A percentile compares a stretch with the other conserved stretches of the same genome.
Evolutionary conservation across 2,329 filamentous ascomycete genomes (phyloP).

Genomic region (Myrmaecium sp.): DNA sequence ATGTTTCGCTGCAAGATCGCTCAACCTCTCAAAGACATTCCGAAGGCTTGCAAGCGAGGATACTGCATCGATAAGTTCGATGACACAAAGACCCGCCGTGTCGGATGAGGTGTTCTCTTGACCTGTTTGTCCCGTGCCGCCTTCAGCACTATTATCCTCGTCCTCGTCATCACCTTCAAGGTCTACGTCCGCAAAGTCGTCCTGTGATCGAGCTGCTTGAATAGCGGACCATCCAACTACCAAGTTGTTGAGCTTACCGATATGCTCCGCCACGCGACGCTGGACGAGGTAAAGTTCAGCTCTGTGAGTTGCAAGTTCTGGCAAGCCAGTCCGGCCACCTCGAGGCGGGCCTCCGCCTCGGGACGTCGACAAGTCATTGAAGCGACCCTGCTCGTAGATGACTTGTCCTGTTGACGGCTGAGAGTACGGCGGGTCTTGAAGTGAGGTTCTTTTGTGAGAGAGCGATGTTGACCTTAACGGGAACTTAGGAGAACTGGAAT

Average conservation of each 20-base stretch:
- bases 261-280: constrained; percentile 57
- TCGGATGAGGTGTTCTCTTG: constrained; percentile 4
- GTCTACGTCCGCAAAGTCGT: constrained; percentile 20
- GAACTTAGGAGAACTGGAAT: constrained; percentile 55
- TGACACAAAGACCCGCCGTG: constrained; percentile 14
- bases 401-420: constrained; percentile 15
- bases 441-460: constrained; percentile 15
- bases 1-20: constrained; percentile 67
- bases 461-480: constrained; percentile 49
- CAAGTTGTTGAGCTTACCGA: constrained; percentile 60
- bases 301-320: constrained; percentile 66
- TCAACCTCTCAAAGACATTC: constrained; percentile 45
- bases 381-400: constrained; percentile 22
- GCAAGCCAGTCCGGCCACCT: constrained; percentile 40
- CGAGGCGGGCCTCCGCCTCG: constrained; percentile 7
- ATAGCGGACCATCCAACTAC: constrained; percentile 50
- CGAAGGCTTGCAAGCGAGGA: constrained; percentile 22
- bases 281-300: constrained; percentile 71
- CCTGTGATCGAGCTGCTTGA: too few relatives aligned
- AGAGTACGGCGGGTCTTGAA: constrained; percentile 17
- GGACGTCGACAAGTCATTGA: constrained; percentile 7
- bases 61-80: constrained; percentile 15
- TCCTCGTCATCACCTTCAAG: constrained; percentile 10
- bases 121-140: constrained; percentile 3
- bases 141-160: constrained; percentile 3